Evolutionary conservation across 352 stramenopile genomes (phyloP).

Genomic region (Pythium myriotylum): DNA sequence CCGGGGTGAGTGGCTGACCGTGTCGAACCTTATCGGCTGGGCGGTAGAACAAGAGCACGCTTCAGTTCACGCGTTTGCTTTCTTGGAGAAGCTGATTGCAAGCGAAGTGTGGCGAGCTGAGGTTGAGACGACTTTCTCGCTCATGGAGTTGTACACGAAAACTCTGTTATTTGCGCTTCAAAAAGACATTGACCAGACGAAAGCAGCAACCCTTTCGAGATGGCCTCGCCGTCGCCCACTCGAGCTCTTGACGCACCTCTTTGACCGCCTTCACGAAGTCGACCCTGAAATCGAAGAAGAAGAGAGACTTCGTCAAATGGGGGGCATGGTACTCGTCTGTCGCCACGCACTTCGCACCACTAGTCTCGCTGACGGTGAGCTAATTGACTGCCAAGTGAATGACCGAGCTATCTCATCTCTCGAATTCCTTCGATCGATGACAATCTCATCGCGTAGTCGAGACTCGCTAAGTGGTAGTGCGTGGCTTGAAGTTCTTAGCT

Average conservation of each 20-base stretch:
- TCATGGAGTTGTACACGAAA: constrained; percentile 69
- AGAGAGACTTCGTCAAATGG: constrained; percentile 54
- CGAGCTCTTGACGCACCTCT: constrained; percentile 61
- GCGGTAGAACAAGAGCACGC: constrained; percentile 46
- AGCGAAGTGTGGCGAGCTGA: constrained; percentile 56
- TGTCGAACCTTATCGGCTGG: constrained; percentile 66
- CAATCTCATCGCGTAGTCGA: constrained; percentile 36
- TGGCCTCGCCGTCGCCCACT: constrained; percentile 43
- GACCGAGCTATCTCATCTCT: constrained; percentile 48
- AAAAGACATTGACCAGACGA: constrained; percentile 14
- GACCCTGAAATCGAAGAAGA: constrained; percentile 39
- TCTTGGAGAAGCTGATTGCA: constrained; percentile 64
- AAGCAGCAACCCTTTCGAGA: constrained; percentile 20
- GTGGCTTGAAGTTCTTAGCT: constrained; percentile 65
- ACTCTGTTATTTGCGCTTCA: constrained; percentile 66
- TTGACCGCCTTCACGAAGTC: constrained; percentile 39
- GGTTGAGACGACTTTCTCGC: constrained; percentile 47
- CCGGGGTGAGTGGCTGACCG: constrained; percentile 60
- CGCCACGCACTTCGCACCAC: constrained; percentile 41
- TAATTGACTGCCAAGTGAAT: constrained; percentile 32
- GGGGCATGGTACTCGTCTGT: constrained; percentile 57
- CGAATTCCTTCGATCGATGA: constrained; percentile 59
- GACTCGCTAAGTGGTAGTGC: constrained; percentile 40
- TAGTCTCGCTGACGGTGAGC: constrained; percentile 23
- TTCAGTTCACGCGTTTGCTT: constrained; percentile 55